Evolutionary conservation across 108 stramenopile genomes (phyloP).

Genomic region (Chaetoceros tenuissimus): DNA sequence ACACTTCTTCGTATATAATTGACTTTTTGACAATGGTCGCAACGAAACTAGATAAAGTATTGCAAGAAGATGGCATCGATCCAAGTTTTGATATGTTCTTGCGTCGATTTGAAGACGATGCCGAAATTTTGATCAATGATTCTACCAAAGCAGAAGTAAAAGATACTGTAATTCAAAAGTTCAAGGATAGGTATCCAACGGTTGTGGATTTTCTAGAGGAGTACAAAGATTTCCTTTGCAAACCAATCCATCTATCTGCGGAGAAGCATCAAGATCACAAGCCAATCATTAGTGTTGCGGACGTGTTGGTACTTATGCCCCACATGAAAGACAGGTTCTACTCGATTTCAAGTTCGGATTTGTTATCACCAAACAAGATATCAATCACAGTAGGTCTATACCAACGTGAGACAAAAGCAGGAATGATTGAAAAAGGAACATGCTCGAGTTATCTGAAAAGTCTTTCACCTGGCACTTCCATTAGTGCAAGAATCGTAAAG

Average conservation of each 20-base stretch:
- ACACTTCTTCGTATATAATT: too few relatives aligned
- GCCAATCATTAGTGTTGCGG: neutral
- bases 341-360: slow-evolving; percentile 9
- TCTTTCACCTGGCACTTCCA: neutral
- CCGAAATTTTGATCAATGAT: too few relatives aligned
- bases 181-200: slow-evolving; percentile 1
- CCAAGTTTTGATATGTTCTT: neutral
- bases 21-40: neutral
- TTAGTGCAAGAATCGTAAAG: too few relatives aligned
- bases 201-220: slow-evolving; percentile 4
- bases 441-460: slow-evolving; percentile 16
- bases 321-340: slow-evolving; percentile 11
- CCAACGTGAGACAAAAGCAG: neutral
- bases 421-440: slow-evolving; percentile 4
- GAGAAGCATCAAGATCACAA: neutral
- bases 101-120: neutral
- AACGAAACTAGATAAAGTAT: neutral
- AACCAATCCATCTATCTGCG: neutral
- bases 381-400: slow-evolving; percentile 15
- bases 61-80: neutral
- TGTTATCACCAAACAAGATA: neutral
- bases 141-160: neutral
- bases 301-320: slow-evolving; percentile 7
- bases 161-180: neutral
- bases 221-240: neutral